These are phyloP conservation scores for Annulohypoxylon truncatum DNA, from an alignment of 2,329 filamentous ascomycete genomes.

Conservation along the genomic window DNA sequence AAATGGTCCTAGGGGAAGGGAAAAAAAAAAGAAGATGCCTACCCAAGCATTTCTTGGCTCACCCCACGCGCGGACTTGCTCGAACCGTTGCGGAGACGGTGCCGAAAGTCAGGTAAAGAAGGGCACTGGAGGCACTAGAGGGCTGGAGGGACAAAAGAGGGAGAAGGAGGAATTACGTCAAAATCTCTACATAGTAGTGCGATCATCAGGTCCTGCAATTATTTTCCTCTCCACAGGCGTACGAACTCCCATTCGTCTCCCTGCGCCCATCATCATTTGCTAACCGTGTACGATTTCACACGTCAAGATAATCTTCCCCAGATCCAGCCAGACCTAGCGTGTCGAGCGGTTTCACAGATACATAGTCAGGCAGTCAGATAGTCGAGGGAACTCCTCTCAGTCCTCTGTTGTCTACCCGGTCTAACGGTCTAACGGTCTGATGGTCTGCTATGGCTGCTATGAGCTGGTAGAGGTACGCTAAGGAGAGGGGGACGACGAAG, in stretches of 20 bases:
- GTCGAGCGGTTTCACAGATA: conserved; percentile 33
- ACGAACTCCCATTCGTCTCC: conserved; percentile 35
- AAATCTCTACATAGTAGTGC: conserved; percentile 31
- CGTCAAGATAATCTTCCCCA: conserved; percentile 42
- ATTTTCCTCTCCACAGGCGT: conserved; percentile 33
- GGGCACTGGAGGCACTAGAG: conserved; percentile 6
- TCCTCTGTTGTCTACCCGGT: conserved; percentile 1
- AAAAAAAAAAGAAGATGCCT: not conserved
- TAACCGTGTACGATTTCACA: conserved; percentile 37
- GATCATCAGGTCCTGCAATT: conserved; percentile 42
- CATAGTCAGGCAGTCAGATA: not conserved
- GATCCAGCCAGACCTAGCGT: conserved; percentile 34
- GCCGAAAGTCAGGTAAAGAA: conserved; percentile 25
- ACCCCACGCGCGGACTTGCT: conserved; percentile 19
- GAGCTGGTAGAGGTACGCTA: too few relatives aligned
- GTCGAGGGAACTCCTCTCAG: not conserved
- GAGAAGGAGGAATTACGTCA: conserved; percentile 42
- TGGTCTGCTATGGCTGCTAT: too few relatives aligned
- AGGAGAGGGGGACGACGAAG: not conserved
- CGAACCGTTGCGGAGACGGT: conserved; percentile 35
- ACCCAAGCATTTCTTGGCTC: conserved; percentile 17
- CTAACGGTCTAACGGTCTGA: not conserved
- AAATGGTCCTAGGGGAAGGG: not conserved
- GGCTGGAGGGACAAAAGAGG: conserved; percentile 25
- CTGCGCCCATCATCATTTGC: conserved; percentile 40